Conservation (phyloP, 371 early-diverging fungal species). For the Lichtheimia ornata region DNA sequence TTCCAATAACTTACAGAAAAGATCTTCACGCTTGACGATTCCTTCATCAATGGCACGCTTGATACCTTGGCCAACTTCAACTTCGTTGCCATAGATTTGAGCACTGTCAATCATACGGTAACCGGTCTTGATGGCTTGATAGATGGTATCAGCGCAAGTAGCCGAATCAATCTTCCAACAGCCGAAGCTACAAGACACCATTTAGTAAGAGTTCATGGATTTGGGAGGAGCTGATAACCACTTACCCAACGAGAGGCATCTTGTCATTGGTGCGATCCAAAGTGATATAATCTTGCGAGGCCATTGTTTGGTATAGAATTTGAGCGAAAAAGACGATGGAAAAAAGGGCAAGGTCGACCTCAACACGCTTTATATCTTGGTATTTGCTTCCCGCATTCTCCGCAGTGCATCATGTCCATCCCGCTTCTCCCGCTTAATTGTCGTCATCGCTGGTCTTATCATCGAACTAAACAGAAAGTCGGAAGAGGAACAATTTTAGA, state of each 20-base stretch:
- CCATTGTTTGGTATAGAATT: background rate
- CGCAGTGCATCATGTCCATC: no score
- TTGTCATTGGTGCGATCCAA: slow-evolving; percentile 38
- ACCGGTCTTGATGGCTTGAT: slow-evolving; percentile 49
- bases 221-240: no score
- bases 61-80: slow-evolving; percentile 66
- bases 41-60: slow-evolving; percentile 50
- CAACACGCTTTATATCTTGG: no score
- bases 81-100: slow-evolving; percentile 64
- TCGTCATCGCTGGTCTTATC: no score
- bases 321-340: no score
- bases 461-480: no score
- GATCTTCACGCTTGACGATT: slow-evolving; percentile 60
- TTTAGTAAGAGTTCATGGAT: no score
- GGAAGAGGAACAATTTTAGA: no score
- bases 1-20: slow-evolving; percentile 24
- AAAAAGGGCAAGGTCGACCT: no score
- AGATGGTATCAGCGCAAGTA: slow-evolving; percentile 40
- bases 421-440: no score
- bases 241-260: slow-evolving; percentile 40
- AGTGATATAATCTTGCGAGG: slow-evolving; percentile 13
- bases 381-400: no score
- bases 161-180: slow-evolving; percentile 28
- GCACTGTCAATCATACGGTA: slow-evolving; percentile 51
- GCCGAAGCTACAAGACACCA: no score